A percentile compares a stretch with the other conserved stretches of the same genome.
Evolutionary conservation across 2,329 filamentous ascomycete genomes (phyloP).

Genomic region (Aotearoamyces nothofagi): DNA sequence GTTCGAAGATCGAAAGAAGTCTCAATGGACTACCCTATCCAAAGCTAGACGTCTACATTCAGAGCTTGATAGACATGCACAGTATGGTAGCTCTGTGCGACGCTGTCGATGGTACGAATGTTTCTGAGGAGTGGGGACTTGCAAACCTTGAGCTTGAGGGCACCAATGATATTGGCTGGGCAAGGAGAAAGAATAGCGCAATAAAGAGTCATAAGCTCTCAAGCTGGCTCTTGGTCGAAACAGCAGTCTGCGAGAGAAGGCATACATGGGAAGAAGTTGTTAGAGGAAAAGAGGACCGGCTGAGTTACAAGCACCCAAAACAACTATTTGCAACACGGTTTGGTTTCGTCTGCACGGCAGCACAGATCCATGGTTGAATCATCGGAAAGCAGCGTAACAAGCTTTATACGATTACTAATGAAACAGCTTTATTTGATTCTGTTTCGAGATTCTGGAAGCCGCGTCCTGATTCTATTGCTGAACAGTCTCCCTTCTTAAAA

Average conservation of each 20-base stretch:
- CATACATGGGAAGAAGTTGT: not conserved
- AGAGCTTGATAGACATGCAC: constrained; percentile 12
- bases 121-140: constrained; percentile 11
- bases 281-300: not conserved
- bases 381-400: constrained; percentile 1
- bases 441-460: no score
- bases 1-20: constrained; percentile 9
- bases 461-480: no score
- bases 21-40: constrained; percentile 10
- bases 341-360: constrained; percentile 1
- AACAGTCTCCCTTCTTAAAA: no score
- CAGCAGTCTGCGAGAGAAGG: not conserved
- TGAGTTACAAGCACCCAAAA: not conserved
- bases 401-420: no score
- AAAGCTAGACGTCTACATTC: constrained; percentile 8
- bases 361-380: constrained; percentile 1
- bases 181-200: not conserved
- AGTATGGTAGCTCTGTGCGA: constrained; percentile 8
- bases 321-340: constrained; percentile 1
- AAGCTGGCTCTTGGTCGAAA: not conserved
- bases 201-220: not conserved
- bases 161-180: constrained; percentile 7
- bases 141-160: constrained; percentile 9
- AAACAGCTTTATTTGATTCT: no score
- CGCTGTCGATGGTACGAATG: constrained; percentile 12